These are phyloP conservation scores for Sonneratia alba DNA, from an alignment of 345 rosid species.

Conservation along the genomic window DNA sequence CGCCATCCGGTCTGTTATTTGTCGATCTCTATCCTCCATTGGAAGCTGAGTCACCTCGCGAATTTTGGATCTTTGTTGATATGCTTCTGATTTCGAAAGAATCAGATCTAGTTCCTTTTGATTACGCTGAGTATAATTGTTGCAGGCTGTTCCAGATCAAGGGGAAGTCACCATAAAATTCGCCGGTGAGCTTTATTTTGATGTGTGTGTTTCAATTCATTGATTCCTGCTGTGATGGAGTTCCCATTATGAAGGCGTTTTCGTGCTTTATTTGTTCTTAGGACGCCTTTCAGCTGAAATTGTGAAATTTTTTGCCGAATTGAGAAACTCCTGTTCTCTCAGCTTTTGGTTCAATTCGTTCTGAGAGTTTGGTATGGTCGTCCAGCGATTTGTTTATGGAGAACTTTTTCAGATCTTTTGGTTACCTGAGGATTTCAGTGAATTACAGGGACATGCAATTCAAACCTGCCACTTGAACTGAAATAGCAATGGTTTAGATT, in stretches of 20 bases:
- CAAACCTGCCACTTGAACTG: not conserved
- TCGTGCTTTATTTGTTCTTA: not conserved
- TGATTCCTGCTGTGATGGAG: not conserved
- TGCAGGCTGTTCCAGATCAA: slow-evolving; percentile 88
- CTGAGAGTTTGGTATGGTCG: not conserved
- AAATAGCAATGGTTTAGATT: not conserved
- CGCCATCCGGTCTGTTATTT: not conserved
- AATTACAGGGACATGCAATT: not conserved
- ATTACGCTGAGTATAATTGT: slow-evolving; percentile 3
- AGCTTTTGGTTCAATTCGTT: not conserved
- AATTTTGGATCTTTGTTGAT: not conserved
- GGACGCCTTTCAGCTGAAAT: not conserved
- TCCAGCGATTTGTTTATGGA: no score
- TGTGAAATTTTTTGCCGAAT: not conserved
- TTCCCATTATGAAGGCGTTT: not conserved
- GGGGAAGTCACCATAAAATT: slow-evolving; percentile 65
- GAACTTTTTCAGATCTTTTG: not conserved
- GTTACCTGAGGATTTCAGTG: not conserved
- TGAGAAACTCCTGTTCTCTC: not conserved
- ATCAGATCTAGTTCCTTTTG: not conserved
- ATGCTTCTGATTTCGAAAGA: not conserved
- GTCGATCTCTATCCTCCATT: not conserved
- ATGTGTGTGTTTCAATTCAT: not conserved
- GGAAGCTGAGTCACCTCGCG: not conserved
- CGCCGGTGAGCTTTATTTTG: slow-evolving; percentile 20